Evolutionary conservation across 2,329 filamentous ascomycete species (phyloP).

Genomic region (Ascomycota sp.): DNA sequence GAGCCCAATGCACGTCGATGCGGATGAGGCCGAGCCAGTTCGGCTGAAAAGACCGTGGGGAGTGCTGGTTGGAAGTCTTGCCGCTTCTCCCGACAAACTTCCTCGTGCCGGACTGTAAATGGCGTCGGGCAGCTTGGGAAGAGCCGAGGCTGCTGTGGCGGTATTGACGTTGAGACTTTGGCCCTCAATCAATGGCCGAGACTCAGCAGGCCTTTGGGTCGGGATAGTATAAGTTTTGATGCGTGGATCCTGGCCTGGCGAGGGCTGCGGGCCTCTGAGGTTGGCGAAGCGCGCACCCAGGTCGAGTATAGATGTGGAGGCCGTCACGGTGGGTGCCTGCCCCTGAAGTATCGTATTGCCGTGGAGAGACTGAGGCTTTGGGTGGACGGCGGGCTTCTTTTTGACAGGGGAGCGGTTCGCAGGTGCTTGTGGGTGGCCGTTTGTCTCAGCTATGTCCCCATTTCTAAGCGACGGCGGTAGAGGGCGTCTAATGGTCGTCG

Average conservation of each 20-base stretch:
- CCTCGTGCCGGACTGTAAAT: conserved; percentile 64
- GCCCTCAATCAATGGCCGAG: conserved; percentile 30
- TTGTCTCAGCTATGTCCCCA: too few relatives aligned
- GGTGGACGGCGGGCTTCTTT: conserved; percentile 31
- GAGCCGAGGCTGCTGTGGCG: conserved; percentile 28
- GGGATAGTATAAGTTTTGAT: conserved; percentile 27
- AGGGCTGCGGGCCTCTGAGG: conserved; percentile 22
- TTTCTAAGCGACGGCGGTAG: too few relatives aligned
- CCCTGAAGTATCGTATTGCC: conserved; percentile 29
- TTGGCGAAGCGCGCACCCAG: conserved; percentile 36
- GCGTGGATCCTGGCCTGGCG: conserved; percentile 28
- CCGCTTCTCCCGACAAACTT: conserved; percentile 42
- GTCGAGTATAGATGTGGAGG: conserved; percentile 21
- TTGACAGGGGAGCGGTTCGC: conserved; percentile 9
- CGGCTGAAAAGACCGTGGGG: conserved; percentile 42
- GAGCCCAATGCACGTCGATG: conserved; percentile 3
- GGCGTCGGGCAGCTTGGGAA: conserved; percentile 53
- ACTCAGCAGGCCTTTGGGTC: conserved; percentile 19
- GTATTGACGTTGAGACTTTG: conserved; percentile 24
- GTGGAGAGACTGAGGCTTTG: conserved; percentile 47
- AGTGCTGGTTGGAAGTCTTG: conserved; percentile 44
- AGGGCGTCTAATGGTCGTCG: conserved; percentile 9
- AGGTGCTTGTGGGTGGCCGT: conserved; percentile 3
- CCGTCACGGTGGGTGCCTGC: conserved; percentile 8
- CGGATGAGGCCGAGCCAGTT: conserved; percentile 29